Conservation (phyloP, 106 monocot species). For the Dendrobium officinale region DNA sequence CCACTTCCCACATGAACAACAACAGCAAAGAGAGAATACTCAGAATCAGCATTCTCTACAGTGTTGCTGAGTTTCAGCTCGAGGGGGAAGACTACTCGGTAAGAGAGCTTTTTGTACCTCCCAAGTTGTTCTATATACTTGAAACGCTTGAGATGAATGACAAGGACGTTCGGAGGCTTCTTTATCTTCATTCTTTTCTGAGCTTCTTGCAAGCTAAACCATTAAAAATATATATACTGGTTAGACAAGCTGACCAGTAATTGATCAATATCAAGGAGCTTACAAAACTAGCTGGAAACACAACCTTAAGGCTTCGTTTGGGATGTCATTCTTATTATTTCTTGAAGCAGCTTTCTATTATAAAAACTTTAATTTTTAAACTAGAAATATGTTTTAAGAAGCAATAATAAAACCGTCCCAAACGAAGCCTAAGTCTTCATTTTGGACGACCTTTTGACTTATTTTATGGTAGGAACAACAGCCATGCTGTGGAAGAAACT, state of each 20-base stretch:
- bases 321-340: no score
- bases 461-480: no score
- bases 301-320: no score
- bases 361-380: no score
- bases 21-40: constrained; percentile 44
- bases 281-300: no score
- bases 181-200: constrained; percentile 58
- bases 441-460: no score
- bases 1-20: constrained; percentile 52
- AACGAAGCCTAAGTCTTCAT: no score
- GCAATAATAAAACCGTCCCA: no score
- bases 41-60: constrained; percentile 20
- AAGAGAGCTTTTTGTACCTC: constrained; percentile 41
- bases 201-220: constrained; percentile 46
- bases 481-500: no score
- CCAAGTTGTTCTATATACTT: constrained; percentile 49
- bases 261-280: not conserved
- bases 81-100: constrained; percentile 41
- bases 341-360: no score
- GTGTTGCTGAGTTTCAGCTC: constrained; percentile 43
- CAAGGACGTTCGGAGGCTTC: constrained; percentile 37
- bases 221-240: not conserved
- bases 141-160: constrained; percentile 50
- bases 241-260: not conserved
- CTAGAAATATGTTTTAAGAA: no score